A percentile compares a stretch with the other conserved stretches of the same genome.
These are phyloP conservation scores for Marchantia polymorpha DNA, from an alignment of 225 moss, liverwort and hornwort genomes.

Conservation along the genomic window DNA sequence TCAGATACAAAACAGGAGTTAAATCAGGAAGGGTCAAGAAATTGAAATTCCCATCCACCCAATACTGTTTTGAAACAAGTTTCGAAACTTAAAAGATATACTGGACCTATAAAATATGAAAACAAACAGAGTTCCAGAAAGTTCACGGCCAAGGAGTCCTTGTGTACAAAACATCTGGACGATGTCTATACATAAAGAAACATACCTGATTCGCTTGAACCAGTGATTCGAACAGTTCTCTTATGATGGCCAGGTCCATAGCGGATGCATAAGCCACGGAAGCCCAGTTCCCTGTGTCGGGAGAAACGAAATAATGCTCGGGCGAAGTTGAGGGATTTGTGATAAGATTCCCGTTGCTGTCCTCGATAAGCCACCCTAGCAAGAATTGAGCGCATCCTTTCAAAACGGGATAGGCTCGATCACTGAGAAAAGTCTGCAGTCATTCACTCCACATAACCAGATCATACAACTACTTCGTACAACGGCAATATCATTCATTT, in stretches of 20 bases:
- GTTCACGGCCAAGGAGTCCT: background rate
- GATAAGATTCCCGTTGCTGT: slow-evolving; percentile 66
- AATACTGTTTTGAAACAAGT: background rate
- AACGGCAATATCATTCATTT: background rate
- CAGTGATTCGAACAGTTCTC: slow-evolving; percentile 62
- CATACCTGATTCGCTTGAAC: slow-evolving; percentile 60
- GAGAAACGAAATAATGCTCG: slow-evolving; percentile 84
- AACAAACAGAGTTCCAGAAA: too few relatives aligned
- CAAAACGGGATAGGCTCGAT: slow-evolving; percentile 68
- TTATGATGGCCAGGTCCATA: slow-evolving; percentile 87
- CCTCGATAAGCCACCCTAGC: slow-evolving; percentile 76
- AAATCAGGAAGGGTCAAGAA: background rate
- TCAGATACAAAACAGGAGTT: background rate
- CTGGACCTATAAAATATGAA: background rate
- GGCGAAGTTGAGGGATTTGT: slow-evolving; percentile 94
- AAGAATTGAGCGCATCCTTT: slow-evolving; percentile 78
- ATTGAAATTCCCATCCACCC: too few relatives aligned
- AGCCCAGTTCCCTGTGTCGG: slow-evolving; percentile 52
- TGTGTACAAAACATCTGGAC: background rate
- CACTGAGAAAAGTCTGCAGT: slow-evolving; percentile 61
- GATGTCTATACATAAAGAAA: too few relatives aligned
- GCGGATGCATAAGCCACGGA: slow-evolving; percentile 79
- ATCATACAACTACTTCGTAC: background rate
- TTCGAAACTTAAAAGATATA: background rate
- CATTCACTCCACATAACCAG: background rate